phyloP scores from a whole-genome alignment of 768 basidiomycete species.

The Amanita exitialis region DNA sequence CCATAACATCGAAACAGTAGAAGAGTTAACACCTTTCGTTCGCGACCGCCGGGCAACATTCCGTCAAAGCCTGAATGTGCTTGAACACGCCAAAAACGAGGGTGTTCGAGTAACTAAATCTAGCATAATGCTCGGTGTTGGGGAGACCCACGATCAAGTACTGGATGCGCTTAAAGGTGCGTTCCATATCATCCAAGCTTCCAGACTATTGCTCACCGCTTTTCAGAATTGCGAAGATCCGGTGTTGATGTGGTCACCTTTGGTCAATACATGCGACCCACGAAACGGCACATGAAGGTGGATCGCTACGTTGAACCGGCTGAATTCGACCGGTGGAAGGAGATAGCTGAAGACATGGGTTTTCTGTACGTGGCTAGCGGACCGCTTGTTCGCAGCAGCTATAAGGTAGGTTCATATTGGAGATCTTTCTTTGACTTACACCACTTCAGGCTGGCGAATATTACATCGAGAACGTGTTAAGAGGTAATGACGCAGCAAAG shows the following conservation, averaged over 20 bases:
- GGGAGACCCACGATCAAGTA: slow-evolving; percentile 80
- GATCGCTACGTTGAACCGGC: slow-evolving; percentile 90
- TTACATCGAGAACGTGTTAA: slow-evolving; percentile 86
- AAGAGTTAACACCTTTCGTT: slow-evolving; percentile 87
- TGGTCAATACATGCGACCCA: slow-evolving; percentile 99
- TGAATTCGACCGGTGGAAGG: slow-evolving; percentile 90
- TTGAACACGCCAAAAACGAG: slow-evolving; percentile 74
- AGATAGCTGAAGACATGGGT: slow-evolving; percentile 84
- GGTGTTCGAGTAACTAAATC: slow-evolving; percentile 92
- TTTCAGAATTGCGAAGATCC: slow-evolving; percentile 72
- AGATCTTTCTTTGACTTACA: neutral
- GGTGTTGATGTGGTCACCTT: slow-evolving; percentile 98
- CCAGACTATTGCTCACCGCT: neutral
- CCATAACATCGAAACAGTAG: slow-evolving; percentile 96
- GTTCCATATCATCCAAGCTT: slow-evolving; percentile 10
- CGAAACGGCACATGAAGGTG: slow-evolving; percentile 99
- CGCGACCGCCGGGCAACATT: slow-evolving; percentile 93
- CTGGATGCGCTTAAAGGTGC: slow-evolving; percentile 73
- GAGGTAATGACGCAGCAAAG: slow-evolving; percentile 37
- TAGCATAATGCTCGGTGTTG: slow-evolving; percentile 97
- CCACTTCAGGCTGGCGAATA: slow-evolving; percentile 82
- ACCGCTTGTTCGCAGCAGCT: slow-evolving; percentile 90
- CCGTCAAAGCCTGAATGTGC: slow-evolving; percentile 70
- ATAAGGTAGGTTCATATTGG: slow-evolving; percentile 58
- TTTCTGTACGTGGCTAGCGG: slow-evolving; percentile 98